phyloP scores from a whole-genome alignment of 805 yeast species.

The Blastobotrys robertii region DNA sequence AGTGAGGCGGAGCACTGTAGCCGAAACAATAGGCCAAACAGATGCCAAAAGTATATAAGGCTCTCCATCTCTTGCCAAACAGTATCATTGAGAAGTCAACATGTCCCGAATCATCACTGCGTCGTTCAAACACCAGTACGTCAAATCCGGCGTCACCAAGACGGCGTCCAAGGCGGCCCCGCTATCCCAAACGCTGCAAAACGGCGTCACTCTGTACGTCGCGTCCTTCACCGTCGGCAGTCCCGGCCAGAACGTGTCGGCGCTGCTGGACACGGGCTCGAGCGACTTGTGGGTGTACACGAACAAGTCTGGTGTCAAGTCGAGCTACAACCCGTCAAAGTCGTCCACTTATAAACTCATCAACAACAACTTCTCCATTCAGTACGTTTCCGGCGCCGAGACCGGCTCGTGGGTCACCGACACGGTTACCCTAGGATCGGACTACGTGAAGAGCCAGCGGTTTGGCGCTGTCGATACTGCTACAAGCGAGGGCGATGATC shows the following conservation, averaged over 20 bases:
- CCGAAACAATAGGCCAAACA: too few relatives aligned
- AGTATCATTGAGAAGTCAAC: too few relatives aligned
- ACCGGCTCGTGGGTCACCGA: constrained; percentile 53
- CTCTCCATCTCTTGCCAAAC: too few relatives aligned
- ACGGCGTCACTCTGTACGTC: too few relatives aligned
- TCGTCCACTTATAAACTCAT: constrained; percentile 18
- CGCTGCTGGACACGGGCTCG: constrained; percentile 60
- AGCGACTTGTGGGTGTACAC: constrained; percentile 50
- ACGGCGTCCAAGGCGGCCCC: too few relatives aligned
- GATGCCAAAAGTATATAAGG: too few relatives aligned
- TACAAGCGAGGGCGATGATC: not conserved
- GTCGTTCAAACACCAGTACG: too few relatives aligned
- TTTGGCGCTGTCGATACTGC: constrained; percentile 12
- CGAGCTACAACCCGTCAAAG: constrained; percentile 3
- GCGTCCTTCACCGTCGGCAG: constrained; percentile 39
- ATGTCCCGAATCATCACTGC: too few relatives aligned
- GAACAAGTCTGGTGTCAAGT: not conserved
- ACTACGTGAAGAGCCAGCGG: constrained; percentile 29
- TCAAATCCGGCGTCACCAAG: too few relatives aligned
- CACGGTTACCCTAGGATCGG: constrained; percentile 39
- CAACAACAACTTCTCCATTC: constrained; percentile 17
- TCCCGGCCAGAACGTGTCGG: constrained; percentile 40
- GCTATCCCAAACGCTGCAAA: too few relatives aligned
- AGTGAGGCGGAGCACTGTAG: too few relatives aligned
- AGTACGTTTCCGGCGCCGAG: constrained; percentile 31